Percentiles rank a stretch among this genome's conserved stretches.
Conservation (phyloP, 257 asterid genomes). For the Solanum sparsipilum region DNA sequence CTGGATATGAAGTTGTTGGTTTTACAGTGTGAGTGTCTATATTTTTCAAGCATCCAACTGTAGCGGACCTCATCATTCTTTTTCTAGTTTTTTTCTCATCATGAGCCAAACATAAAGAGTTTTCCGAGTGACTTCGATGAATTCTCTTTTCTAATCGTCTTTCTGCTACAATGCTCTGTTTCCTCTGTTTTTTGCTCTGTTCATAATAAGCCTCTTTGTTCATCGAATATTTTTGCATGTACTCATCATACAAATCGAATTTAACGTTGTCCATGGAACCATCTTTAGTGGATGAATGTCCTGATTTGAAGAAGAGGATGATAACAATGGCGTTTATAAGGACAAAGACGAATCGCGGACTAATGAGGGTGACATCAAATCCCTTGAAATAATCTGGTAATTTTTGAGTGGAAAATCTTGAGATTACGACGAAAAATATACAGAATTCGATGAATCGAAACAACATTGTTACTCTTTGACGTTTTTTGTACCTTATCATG, state of each 20-base stretch:
- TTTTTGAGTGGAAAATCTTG: conserved; percentile 18
- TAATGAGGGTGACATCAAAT: conserved; percentile 18
- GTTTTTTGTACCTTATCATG: conserved; percentile 1
- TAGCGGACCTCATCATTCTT: conserved; percentile 35
- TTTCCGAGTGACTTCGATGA: conserved; percentile 35
- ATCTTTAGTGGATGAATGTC: not conserved
- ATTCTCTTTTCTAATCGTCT: conserved; percentile 8
- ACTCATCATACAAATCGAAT: conserved; percentile 37
- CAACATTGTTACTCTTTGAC: conserved; percentile 14
- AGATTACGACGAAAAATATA: conserved; percentile 15
- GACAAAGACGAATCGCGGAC: conserved; percentile 51
- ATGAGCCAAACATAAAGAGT: not conserved
- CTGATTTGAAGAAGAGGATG: conserved; percentile 39
- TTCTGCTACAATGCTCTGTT: not conserved
- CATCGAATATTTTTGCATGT: conserved; percentile 23
- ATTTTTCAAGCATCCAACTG: conserved; percentile 26
- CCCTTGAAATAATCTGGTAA: conserved; percentile 34
- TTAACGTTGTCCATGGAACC: not conserved
- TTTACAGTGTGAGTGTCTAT: not conserved
- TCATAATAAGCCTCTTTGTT: not conserved
- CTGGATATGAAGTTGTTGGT: not conserved
- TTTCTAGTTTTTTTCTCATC: conserved; percentile 8
- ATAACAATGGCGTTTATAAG: conserved; percentile 57
- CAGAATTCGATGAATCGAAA: conserved; percentile 24
- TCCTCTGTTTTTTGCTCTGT: conserved; percentile 1